Base-by-base conservation (phyloP, 2,329 filamentous ascomycete species). In the Beauveria sp. region DNA sequence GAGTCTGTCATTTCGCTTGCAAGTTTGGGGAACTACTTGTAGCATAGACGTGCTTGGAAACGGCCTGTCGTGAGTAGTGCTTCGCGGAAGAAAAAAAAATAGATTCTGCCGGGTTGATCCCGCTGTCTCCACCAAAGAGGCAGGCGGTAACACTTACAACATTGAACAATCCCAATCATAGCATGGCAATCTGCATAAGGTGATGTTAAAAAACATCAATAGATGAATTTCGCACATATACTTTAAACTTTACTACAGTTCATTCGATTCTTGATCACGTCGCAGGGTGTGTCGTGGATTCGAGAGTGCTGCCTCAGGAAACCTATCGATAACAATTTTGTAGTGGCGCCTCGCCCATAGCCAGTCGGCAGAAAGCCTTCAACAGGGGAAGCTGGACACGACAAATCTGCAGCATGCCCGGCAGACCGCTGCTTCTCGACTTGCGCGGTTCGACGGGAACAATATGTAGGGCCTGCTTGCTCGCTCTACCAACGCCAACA, bases 1-100 rank as follows among this genome's bases (percentile, higher is more conserved):
- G 75, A 70, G 63, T 72, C 74, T 64, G 78, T 75, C 79, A 79
- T 79, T 67, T 69, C 68, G 60, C 65, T 49, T 61, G 59, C 58
- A 49, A 45, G 50, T 60, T 56, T 63, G 47, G 34, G 49, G 46
- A 58, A 54, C n/a, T 60, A 20, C 10, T 57, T 40, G 38, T 60
- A 52, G 54, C 38, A 57, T 46, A 26, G 47, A 38, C 45, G 42
- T 40, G n/a, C 18, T 46, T 24, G 45, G 47, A 54, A 53, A 45
- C 45, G 30, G 9, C 22, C 38, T 26, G 12, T 14, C 0, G 10
- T 30, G 1, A 26, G 26, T 38, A 9, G 18, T 18, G 12, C 18
- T 34, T 60, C 1, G 20, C 30, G 18, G 43, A 42, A 38, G 53
- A 56, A 62, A 71, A 72, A 75, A 73, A 74, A 67, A 70, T 71